A percentile compares a stretch with the other conserved stretches of the same genome.
Evolutionary conservation across 1,139 yeast genomes (phyloP).

Genomic region (Eremothecium coryli): DNA sequence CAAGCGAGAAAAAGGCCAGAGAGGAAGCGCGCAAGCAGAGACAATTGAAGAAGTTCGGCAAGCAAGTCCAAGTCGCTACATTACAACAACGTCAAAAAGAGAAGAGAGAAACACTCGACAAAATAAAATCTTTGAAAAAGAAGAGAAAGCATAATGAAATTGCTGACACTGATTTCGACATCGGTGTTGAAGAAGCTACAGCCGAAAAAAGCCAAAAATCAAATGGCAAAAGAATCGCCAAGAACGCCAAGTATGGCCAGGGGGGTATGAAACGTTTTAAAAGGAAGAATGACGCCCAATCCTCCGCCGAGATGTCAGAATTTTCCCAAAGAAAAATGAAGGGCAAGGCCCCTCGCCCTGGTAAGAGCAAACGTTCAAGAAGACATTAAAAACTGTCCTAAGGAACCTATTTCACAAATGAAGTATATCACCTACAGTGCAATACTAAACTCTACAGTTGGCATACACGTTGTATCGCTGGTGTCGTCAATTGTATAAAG

Average conservation of each 20-base stretch:
- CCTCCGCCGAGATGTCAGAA: slow-evolving; percentile 62
- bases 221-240: slow-evolving; percentile 56
- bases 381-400: slow-evolving; percentile 16
- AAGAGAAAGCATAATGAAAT: slow-evolving; percentile 76
- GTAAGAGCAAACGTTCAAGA: slow-evolving; percentile 54
- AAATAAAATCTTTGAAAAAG: slow-evolving; percentile 79
- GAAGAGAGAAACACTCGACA: slow-evolving; percentile 83
- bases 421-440: too few relatives aligned
- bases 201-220: slow-evolving; percentile 40
- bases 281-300: slow-evolving; percentile 65
- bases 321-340: slow-evolving; percentile 51
- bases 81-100: slow-evolving; percentile 91
- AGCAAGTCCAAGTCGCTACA: slow-evolving; percentile 91
- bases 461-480: too few relatives aligned
- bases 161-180: slow-evolving; percentile 41
- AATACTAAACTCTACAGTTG: too few relatives aligned
- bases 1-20: slow-evolving; percentile 82
- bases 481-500: too few relatives aligned
- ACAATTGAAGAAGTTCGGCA: slow-evolving; percentile 91
- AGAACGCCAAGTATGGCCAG: slow-evolving; percentile 56
- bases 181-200: slow-evolving; percentile 78
- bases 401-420: too few relatives aligned
- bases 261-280: slow-evolving; percentile 75
- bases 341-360: slow-evolving; percentile 52
- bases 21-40: slow-evolving; percentile 94